phyloP scores from a whole-genome alignment of 2,329 filamentous ascomycete species.

The Diplodia intermedia region DNA sequence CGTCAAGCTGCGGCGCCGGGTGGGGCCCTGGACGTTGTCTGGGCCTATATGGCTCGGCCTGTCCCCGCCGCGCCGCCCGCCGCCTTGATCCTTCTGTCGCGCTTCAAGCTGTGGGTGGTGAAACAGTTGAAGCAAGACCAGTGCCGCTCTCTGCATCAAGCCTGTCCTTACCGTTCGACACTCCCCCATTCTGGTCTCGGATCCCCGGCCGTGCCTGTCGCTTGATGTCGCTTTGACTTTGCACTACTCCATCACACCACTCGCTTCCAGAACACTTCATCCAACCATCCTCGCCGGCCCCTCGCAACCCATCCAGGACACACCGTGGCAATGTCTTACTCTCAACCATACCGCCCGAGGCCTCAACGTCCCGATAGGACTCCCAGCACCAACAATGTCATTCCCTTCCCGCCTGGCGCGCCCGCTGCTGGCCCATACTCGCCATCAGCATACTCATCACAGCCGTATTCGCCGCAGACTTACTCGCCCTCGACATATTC shows the following conservation, averaged over 20 bases:
- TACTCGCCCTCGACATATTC: too few species aligned
- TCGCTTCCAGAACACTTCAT: constrained; percentile 8
- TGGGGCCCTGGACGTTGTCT: neutral
- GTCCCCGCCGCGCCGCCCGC: constrained; percentile 1
- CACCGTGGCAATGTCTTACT: constrained; percentile 16
- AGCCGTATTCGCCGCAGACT: neutral
- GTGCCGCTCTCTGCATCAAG: neutral
- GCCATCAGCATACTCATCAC: neutral
- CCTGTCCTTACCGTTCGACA: neutral
- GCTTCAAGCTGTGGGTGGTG: constrained; percentile 10
- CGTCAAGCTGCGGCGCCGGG: constrained; percentile 13
- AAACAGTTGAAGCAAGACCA: constrained; percentile 9
- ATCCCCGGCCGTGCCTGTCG: neutral
- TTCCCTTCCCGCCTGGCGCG: constrained; percentile 13
- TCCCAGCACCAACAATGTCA: constrained; percentile 22
- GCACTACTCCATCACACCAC: neutral
- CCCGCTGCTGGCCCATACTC: neutral
- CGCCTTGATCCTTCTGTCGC: neutral
- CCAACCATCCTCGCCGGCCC: neutral
- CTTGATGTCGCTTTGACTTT: neutral
- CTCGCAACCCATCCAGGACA: neutral
- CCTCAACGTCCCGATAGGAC: constrained; percentile 26
- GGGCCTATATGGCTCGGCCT: constrained; percentile 7
- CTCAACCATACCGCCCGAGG: neutral
- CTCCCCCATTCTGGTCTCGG: neutral